phyloP scores from a whole-genome alignment of 2,329 filamentous ascomycete genomes.

The Botrytis paeoniae region DNA sequence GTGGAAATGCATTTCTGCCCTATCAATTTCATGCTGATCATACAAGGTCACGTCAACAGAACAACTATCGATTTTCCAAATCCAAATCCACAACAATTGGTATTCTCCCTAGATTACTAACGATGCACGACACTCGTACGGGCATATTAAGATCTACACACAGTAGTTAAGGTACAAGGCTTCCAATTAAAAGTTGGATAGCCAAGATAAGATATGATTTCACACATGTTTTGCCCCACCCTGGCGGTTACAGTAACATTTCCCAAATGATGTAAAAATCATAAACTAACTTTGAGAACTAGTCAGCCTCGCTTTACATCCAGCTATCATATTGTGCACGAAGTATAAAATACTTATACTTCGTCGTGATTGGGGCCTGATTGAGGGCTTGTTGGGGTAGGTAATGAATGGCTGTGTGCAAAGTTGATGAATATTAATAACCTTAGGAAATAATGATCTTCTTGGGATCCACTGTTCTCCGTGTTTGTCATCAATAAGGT shows the following conservation, averaged over 20 bases:
- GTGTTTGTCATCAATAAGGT: not conserved
- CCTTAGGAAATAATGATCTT: not conserved
- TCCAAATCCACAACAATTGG: not conserved
- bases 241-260: not conserved
- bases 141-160: not conserved
- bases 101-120: not conserved
- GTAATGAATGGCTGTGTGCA: not conserved
- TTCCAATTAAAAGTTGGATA: not conserved
- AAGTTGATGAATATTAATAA: not conserved
- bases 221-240: not conserved
- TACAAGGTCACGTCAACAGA: not conserved
- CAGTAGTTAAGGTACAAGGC: not conserved
- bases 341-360: not conserved
- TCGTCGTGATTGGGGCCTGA: not conserved
- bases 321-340: not conserved
- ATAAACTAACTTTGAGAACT: not conserved
- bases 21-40: not conserved
- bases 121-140: not conserved
- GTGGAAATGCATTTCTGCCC: not conserved
- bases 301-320: not conserved
- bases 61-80: not conserved
- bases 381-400: not conserved
- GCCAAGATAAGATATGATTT: conserved; percentile 1
- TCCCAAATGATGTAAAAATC: not conserved
- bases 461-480: not conserved